Evolutionary conservation across 106 monocot genomes (phyloP), one percentile per base, ranked within the genome.

Genomic region (Platanthera guangdongensis): DNA sequence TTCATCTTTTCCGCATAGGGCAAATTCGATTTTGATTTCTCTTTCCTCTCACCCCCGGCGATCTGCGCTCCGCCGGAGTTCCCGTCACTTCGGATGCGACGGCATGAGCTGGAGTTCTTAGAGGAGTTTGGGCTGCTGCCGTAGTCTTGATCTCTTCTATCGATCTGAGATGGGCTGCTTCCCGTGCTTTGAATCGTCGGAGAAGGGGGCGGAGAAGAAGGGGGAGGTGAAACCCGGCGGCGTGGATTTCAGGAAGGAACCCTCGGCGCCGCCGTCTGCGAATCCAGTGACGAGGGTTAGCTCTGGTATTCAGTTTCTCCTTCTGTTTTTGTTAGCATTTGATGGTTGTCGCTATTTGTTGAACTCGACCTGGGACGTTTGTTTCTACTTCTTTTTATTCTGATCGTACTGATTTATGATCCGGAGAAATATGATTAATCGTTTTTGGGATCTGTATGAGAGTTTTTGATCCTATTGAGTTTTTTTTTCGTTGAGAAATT

Each of bases 121-220:
- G 51, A 51, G 21, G 70, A 16, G 70, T 30, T 72, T 18, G 50
- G 45, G n/a, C 72, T 49, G 72, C 21, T 50, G 72, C 50, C 22
- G 2, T 10, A 50, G 18, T 51, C 14, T 22, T 46, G 16, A 51
- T 18, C 51, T 72, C 21, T 51, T 9, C 72, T 72, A 14, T 45
- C 51, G 72, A 72, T 72, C 72, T 51, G 72, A 30, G 79, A 89
- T 89, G 89, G 83, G 80, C 52, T 90, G 89, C 51, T 82, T 86
- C 28, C 80, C 84, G 21, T 90, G 89, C 57, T 87, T 84, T 28
- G 89, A 80, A 76, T 82, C 89, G 52, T 53, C 53, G 3, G 57
- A 63, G 19, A 16, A 81, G 74, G 74, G 10, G 71, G 62, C 75
- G 81, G 47, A 53, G 60, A 74, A 67, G 73, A 82, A 50, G 68